Conservation (phyloP, 192 early-diverging fungal species). For the Obelidium mucronatum region DNA sequence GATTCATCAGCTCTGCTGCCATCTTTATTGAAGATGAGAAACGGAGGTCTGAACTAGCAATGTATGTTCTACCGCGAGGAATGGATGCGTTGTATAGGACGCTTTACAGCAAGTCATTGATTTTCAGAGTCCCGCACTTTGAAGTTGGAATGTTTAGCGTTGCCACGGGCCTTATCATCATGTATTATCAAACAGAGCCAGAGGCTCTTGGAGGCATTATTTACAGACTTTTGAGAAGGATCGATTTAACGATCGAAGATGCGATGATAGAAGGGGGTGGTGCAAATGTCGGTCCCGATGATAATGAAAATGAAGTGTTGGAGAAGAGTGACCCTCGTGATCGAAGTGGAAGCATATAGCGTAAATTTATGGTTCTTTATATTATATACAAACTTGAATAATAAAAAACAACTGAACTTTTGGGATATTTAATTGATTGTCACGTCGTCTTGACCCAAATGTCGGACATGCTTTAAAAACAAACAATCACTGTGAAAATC, state of each 20-base stretch:
- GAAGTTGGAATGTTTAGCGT: constrained; percentile 69
- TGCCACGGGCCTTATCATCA: constrained; percentile 76
- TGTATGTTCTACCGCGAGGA: constrained; percentile 81
- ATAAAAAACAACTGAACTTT: too few species aligned
- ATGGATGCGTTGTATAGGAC: constrained; percentile 71
- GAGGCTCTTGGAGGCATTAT: constrained; percentile 49
- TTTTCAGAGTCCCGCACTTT: constrained; percentile 67
- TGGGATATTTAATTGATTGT: constrained; percentile 7
- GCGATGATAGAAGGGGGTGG: not conserved
- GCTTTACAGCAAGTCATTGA: constrained; percentile 65
- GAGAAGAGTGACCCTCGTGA: too few species aligned
- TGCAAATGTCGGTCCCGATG: not conserved
- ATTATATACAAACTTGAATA: too few species aligned
- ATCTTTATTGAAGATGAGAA: constrained; percentile 79
- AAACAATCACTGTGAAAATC: too few species aligned
- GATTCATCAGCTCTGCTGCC: constrained; percentile 61
- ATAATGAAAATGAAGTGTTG: not conserved
- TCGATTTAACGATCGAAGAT: constrained; percentile 39
- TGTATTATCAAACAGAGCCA: constrained; percentile 56
- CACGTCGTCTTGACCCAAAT: not conserved
- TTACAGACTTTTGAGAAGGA: constrained; percentile 51
- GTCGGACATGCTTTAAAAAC: not conserved
- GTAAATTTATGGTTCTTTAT: too few species aligned
- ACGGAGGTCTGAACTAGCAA: constrained; percentile 74
- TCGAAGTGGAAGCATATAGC: too few species aligned